These are phyloP conservation scores for Phytophthora pluvialis DNA, from an alignment of 352 stramenopile genomes.

Conservation along the genomic window DNA sequence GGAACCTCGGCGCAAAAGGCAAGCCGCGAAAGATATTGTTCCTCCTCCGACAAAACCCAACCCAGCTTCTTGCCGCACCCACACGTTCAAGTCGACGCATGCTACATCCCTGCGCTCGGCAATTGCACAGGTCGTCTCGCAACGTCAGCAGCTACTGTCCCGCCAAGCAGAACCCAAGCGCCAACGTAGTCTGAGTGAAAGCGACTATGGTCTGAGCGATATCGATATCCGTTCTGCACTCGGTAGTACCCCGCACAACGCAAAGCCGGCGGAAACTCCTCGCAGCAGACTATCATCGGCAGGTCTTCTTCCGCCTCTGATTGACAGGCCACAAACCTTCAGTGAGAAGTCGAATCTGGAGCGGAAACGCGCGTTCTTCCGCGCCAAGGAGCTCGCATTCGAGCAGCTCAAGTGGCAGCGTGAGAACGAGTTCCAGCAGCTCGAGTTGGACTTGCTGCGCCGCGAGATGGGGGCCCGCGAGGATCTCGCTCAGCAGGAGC, in stretches of 20 bases:
- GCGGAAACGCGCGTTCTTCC: conserved; percentile 27
- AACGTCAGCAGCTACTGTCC: conserved; percentile 29
- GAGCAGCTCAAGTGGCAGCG: conserved; percentile 31
- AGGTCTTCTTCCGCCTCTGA: conserved; percentile 20
- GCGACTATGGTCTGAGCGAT: conserved; percentile 17
- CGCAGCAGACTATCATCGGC: not conserved
- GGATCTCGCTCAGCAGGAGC: conserved; percentile 18
- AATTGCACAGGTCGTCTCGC: conserved; percentile 29
- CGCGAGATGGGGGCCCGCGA: conserved; percentile 32
- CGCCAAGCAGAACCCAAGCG: not conserved
- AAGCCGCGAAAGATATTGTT: not conserved
- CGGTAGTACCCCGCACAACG: not conserved
- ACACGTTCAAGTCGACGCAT: too few species aligned
- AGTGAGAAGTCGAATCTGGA: conserved; percentile 14
- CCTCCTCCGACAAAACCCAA: not conserved
- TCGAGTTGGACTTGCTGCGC: conserved; percentile 28
- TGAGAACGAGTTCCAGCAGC: conserved; percentile 32
- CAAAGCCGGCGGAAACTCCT: not conserved
- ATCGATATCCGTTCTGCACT: conserved; percentile 1
- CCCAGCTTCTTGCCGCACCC: too few species aligned
- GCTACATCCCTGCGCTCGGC: too few species aligned
- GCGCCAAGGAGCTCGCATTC: conserved; percentile 34
- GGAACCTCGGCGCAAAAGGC: not conserved
- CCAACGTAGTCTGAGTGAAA: conserved; percentile 15
- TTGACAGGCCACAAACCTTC: not conserved